phyloP scores from a whole-genome alignment of 139 green algal genomes.

The Chloropicon primus region DNA sequence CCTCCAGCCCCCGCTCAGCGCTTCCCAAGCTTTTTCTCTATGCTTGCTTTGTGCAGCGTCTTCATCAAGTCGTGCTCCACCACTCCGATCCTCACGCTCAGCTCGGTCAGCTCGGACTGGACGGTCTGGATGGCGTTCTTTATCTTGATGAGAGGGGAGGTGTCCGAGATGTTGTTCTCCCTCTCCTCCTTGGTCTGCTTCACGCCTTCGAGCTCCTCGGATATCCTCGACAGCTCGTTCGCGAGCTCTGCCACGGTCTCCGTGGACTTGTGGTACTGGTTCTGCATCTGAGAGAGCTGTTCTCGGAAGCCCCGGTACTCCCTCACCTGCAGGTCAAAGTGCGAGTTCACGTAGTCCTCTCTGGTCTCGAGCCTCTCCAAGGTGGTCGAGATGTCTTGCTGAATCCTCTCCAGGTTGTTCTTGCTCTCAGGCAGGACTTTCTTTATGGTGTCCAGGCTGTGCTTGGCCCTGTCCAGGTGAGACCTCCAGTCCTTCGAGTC shows the following conservation, averaged over 20 bases:
- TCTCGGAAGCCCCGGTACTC: slow-evolving; percentile 35
- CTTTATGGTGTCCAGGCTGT: slow-evolving; percentile 21
- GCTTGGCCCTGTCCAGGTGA: slow-evolving; percentile 50
- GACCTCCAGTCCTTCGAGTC: slow-evolving; percentile 57
- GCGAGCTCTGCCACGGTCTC: slow-evolving; percentile 49
- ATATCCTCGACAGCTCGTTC: slow-evolving; percentile 34
- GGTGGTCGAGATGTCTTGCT: slow-evolving; percentile 25
- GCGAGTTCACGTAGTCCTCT: slow-evolving; percentile 51
- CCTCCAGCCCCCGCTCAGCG: too few relatives aligned
- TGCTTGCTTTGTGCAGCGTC: neutral
- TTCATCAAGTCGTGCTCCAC: slow-evolving; percentile 42
- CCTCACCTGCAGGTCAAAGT: slow-evolving; percentile 42
- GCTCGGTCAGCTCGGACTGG: slow-evolving; percentile 35
- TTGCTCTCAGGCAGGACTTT: slow-evolving; percentile 9
- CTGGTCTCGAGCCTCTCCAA: slow-evolving; percentile 53
- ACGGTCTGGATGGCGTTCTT: slow-evolving; percentile 53
- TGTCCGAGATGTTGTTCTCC: slow-evolving; percentile 58
- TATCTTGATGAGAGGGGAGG: slow-evolving; percentile 51
- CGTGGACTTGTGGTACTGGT: slow-evolving; percentile 30
- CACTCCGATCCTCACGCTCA: slow-evolving; percentile 22
- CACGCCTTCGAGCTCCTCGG: slow-evolving; percentile 43
- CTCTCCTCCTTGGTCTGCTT: slow-evolving; percentile 50
- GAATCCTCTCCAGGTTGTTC: slow-evolving; percentile 10
- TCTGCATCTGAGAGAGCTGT: slow-evolving; percentile 32
- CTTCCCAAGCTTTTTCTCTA: neutral